Evolutionary conservation across 176 grass and related monocot genomes (phyloP), one percentile per base, ranked within the genome.

Genomic region (Oryza meridionalis): DNA sequence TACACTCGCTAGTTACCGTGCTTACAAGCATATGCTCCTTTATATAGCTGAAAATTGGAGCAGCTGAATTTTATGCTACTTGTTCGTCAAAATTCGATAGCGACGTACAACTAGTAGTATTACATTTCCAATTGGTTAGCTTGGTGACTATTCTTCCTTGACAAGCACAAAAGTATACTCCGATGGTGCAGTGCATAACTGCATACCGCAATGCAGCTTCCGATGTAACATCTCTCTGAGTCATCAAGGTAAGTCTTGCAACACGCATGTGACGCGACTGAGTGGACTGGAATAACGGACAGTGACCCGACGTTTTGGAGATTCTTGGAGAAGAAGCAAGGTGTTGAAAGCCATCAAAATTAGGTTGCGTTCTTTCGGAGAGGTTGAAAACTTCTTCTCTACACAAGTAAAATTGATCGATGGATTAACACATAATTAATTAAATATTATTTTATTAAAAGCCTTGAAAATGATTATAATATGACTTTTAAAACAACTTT

Each of bases 151-250:
- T 14, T 59, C 9, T 67, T 42, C 40, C 11, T 42, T 4, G 33
- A 35, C 24, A 7, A 10, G 72, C 63, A 1, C 27, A 63, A 13
- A 72, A 43, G 22, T 35, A 35, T 35, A 35, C 33, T 35, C 33
- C 33, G 33, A 35, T 4, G 33, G 19, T 33, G 66, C 1, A 24
- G n/a, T 17, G 33, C 33, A 35, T 35, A 35, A 35, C 33, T 35
- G 22, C 22, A 16, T 12, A 77, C n/a, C 24, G 63, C 42, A 47
- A 3, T 11, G 63, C 77, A 24, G 44, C 77, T 80, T 80, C 78
- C 78, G 11, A 37, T 24, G 45, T 35, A 31, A 31, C 29, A 31
- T 31, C 29, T 31, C 29, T 31, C 29, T 31, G 29, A 31, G 29
- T 31, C 29, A 31, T 31, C 2, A 31, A 31, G 29, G 29, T 31